These are phyloP conservation scores for Tripidium arundinaceum DNA, from an alignment of 202 grass and related monocot species.

Conservation along the genomic window DNA sequence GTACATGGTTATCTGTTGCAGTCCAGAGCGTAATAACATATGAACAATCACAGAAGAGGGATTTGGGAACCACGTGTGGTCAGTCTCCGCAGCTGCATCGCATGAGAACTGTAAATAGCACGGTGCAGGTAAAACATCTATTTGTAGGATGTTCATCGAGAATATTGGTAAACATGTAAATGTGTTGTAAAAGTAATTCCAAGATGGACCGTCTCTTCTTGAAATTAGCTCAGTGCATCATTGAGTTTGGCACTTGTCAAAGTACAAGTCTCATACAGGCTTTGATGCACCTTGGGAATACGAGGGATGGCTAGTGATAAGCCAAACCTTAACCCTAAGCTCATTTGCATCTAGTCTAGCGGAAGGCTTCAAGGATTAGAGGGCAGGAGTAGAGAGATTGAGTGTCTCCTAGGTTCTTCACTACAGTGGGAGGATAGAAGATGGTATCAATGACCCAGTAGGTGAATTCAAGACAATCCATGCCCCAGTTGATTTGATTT, in stretches of 20 bases:
- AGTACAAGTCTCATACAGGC: not conserved
- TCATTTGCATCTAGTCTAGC: not conserved
- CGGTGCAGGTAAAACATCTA: not conserved
- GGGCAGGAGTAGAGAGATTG: not conserved
- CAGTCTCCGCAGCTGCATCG: not conserved
- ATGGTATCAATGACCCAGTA: not conserved
- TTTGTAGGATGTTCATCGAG: not conserved
- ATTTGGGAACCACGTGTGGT: not conserved
- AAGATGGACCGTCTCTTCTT: not conserved
- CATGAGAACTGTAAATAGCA: conserved; percentile 41
- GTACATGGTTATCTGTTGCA: conserved; percentile 10
- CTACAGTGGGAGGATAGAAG: not conserved
- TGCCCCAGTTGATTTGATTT: not conserved
- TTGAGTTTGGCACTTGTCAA: not conserved
- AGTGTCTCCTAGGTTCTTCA: not conserved
- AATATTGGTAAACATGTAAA: conserved; percentile 9
- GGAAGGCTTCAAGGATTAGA: not conserved
- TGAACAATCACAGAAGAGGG: not conserved
- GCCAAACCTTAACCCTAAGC: not conserved
- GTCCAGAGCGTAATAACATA: not conserved
- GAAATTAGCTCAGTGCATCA: not conserved
- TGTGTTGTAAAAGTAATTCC: not conserved
- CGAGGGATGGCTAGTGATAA: not conserved
- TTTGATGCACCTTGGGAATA: not conserved
- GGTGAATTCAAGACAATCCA: not conserved